Evolutionary conservation across 805 yeast genomes (phyloP), one percentile per base, ranked within the genome.

Genomic region (Geotrichum ghanense): DNA sequence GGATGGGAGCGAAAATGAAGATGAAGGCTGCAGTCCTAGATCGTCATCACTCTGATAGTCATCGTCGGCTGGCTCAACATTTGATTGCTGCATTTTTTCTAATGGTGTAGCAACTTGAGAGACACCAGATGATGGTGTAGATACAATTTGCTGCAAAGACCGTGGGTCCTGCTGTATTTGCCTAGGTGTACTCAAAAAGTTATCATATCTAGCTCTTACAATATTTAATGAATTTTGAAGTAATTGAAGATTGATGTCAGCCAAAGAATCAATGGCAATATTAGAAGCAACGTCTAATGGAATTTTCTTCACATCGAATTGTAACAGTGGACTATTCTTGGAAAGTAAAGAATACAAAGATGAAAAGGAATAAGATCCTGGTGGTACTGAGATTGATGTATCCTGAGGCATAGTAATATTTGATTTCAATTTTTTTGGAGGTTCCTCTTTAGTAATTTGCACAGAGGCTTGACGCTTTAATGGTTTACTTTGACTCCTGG

Each of bases 171-270:
- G 12, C 60, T 67, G n/a, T 60, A 9, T 46, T 23, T 16, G 44
- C 44, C 27, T 37, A 26, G 9, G 25, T 39, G 9, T 21, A 21
- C 16, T 61, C 54, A 66, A 59, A 16, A 72, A 67, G 56, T 73
- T 74, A 9, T 71, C 64, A 56, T 82, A 84, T 51, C 97, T 71
- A 9, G 80, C 74, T 14, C 78, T 70, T 3, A 86, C 75, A 37
- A 85, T 77, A n/a, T 76, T 75, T 49, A 88, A 65, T 1, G 86
- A 94, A 46, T 77, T 74, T 14, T 76, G 68, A 22, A 90, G 68
- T 49, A 71, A 73, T 2, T 68, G 67, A 0, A 72, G 65, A 43
- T 75, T 74, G 0, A 76, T 75, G 40, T 73, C 73, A 16, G 71
- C 67, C 47, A 92, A 67, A 0, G 95, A 87, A 1, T 76, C 74